phyloP scores from a whole-genome alignment of 208 protist species.

The Trypanosoma melophagium region DNA sequence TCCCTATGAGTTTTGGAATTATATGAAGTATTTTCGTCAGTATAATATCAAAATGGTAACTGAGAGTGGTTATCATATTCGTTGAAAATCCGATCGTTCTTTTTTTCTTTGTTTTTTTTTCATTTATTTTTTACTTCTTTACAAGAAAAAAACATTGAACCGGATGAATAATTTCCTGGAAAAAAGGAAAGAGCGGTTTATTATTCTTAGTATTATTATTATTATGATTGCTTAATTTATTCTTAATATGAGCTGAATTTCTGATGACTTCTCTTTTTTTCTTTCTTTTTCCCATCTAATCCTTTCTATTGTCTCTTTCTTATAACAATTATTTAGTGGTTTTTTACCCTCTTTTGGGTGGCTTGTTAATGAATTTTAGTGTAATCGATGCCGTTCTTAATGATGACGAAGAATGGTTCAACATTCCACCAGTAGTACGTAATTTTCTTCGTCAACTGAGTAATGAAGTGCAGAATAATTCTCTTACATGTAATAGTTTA shows the following conservation, averaged over 20 bases:
- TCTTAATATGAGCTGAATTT: no score
- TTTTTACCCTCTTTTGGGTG: background rate
- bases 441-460: conserved; percentile 50
- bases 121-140: no score
- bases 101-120: no score
- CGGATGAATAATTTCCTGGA: no score
- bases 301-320: conserved; percentile 4
- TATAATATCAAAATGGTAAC: conserved; percentile 85
- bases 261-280: conserved; percentile 25
- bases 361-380: conserved; percentile 22
- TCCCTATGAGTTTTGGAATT: conserved; percentile 88
- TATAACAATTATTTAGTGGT: background rate
- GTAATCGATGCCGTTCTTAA: conserved; percentile 31
- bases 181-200: no score
- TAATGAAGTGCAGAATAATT: conserved; percentile 42
- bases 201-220: no score
- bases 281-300: conserved; percentile 5
- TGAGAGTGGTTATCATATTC: conserved; percentile 45
- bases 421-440: conserved; percentile 69
- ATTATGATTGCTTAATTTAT: no score
- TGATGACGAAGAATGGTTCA: conserved; percentile 75
- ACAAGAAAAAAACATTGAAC: no score
- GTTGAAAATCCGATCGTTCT: no score
- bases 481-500: conserved; percentile 17
- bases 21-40: conserved; percentile 85